A percentile compares a stretch with the other conserved stretches of the same genome.
These are phyloP conservation scores for Steccherinum ochraceum DNA, from an alignment of 768 basidiomycete genomes.

Conservation along the genomic window DNA sequence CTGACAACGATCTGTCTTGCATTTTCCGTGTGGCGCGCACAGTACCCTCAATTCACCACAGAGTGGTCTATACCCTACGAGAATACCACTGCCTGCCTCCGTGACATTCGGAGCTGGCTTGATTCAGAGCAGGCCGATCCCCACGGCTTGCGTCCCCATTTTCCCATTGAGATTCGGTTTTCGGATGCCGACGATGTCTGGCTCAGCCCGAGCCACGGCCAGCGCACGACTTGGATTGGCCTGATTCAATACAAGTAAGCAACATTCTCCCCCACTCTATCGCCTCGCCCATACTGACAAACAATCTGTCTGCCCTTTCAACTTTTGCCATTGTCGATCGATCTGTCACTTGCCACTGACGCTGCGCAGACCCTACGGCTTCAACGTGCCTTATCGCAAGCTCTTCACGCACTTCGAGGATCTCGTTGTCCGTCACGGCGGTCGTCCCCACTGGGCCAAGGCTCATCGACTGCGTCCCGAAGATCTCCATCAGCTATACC, in stretches of 20 bases:
- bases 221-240: conserved; percentile 90
- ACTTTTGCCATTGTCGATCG: not conserved
- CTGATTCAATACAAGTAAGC: conserved; percentile 93
- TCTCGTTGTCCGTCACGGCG: conserved; percentile 62
- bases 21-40: conserved; percentile 6
- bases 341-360: not conserved
- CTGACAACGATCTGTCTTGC: too few relatives aligned
- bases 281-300: not conserved
- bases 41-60: conserved; percentile 91
- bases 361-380: conserved; percentile 80
- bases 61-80: conserved; percentile 90
- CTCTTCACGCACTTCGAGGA: conserved; percentile 73
- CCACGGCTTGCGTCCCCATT: conserved; percentile 79
- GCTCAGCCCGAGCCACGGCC: conserved; percentile 83
- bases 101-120: conserved; percentile 68
- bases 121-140: conserved; percentile 58
- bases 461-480: conserved; percentile 68
- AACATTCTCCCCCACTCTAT: conserved; percentile 1
- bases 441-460: conserved; percentile 97
- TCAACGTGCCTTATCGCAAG: conserved; percentile 72
- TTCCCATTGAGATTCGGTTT: conserved; percentile 89
- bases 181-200: conserved; percentile 87
- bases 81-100: conserved; percentile 58
- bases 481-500: conserved; percentile 63
- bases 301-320: too few relatives aligned